Evolutionary conservation across 2,329 filamentous ascomycete species (phyloP), one percentile per base, ranked within the genome.

Genomic region (Didymellaceae sp.): DNA sequence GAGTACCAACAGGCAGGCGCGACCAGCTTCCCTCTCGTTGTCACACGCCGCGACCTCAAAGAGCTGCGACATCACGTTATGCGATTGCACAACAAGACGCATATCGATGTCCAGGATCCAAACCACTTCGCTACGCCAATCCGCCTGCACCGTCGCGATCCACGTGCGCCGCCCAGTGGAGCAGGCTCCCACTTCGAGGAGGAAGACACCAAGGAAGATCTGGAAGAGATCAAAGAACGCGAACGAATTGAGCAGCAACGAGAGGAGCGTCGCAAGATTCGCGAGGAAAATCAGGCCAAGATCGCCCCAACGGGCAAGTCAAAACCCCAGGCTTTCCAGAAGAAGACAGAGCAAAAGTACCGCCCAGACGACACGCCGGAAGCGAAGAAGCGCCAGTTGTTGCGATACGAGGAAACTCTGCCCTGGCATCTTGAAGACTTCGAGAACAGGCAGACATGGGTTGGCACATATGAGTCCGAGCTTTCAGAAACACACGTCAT

Each of bases 351-450:
- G 57, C 90, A 91, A 63, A 89, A 96, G 17, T 91, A 90, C 67
- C 86, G 90, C 60, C 84, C 88, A n/a, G 89, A 95, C 49, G 84
- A 86, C 68, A 86, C 85, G 1, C 82, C 82, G 76, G 78, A 94
- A 82, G 81, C 95, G 81, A 78, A 85, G 85, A 75, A 88, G 52
- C 77, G 78, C 40, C 78, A 81, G 32, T 78, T 84, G 52, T 76
- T 86, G 32, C 83, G 92, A 57, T 99, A 97, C 61, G 94, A 97
- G 71, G 94, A 99, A 73, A 91, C 93, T 4, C 79, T 97, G 40
- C 94, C 94, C 5, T 99, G 94, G 94, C 92, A 97, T 71, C 75
- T 99, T 26, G 94, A 99, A 70, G 94, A 99, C 71, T 95, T 92
- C 31, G 93, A 99, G 66, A 91, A 91, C 58, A 96, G 93, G 72